phyloP scores from a whole-genome alignment of 495 filamentous ascomycete genomes.

The Penicillium crystallinum region DNA sequence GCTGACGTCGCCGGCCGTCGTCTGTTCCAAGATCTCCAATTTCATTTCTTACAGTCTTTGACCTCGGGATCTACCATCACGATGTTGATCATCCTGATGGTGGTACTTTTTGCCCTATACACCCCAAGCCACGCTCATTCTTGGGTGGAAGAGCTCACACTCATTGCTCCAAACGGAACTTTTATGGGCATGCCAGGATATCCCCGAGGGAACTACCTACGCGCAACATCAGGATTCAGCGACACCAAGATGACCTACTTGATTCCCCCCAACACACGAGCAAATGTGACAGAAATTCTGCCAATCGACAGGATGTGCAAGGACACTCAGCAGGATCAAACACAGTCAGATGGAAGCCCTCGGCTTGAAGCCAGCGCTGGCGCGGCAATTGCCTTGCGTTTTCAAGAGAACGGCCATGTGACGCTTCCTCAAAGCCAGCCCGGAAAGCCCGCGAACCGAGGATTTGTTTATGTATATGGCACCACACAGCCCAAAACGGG shows the following conservation, averaged over 20 bases:
- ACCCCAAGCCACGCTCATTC: constrained; percentile 53
- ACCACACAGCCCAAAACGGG: constrained; percentile 58
- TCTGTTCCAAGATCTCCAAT: background rate
- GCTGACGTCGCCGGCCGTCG: background rate
- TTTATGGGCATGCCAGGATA: constrained; percentile 67
- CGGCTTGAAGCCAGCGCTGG: constrained; percentile 63
- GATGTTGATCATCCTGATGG: constrained; percentile 9
- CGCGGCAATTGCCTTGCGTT: constrained; percentile 64
- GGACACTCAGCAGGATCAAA: constrained; percentile 44
- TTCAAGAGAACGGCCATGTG: constrained; percentile 86
- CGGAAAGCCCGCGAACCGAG: constrained; percentile 62
- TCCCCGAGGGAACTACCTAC: constrained; percentile 53
- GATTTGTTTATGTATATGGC: constrained; percentile 77
- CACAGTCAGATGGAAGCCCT: constrained; percentile 51
- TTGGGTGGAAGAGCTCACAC: constrained; percentile 71
- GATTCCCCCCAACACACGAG: constrained; percentile 45
- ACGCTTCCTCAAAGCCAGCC: constrained; percentile 54
- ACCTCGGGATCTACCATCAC: background rate
- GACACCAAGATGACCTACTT: constrained; percentile 49
- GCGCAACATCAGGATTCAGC: constrained; percentile 43
- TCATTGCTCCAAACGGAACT: constrained; percentile 67
- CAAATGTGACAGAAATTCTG: constrained; percentile 22
- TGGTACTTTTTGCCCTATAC: constrained; percentile 32
- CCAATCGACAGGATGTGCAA: constrained; percentile 49
- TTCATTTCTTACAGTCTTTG: background rate